These are phyloP conservation scores for Diaporthe caulivora DNA, from an alignment of 2,329 filamentous ascomycete species.

Conservation along the genomic window DNA sequence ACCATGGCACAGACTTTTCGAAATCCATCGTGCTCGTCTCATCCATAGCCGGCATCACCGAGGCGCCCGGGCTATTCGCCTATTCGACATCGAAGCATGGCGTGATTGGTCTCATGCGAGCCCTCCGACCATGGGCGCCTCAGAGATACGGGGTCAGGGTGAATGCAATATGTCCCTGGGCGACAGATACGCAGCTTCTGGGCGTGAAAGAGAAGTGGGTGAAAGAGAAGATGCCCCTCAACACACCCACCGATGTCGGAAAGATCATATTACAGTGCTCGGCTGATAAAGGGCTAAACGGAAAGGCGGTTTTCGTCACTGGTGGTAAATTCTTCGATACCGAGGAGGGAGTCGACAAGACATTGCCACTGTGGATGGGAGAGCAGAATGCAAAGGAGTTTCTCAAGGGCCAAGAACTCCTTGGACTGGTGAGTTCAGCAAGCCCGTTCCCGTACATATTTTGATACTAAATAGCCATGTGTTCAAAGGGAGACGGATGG, in stretches of 20 bases:
- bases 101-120: constrained; percentile 62
- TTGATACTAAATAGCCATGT: background rate
- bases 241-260: constrained; percentile 57
- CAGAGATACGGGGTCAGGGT: constrained; percentile 52
- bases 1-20: constrained; percentile 1
- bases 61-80: constrained; percentile 59
- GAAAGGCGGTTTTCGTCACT: constrained; percentile 44
- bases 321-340: constrained; percentile 46
- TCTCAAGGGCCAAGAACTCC: constrained; percentile 41
- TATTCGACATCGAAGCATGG: constrained; percentile 63
- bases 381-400: constrained; percentile 43
- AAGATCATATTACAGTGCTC: constrained; percentile 54
- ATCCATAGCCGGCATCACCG: constrained; percentile 61
- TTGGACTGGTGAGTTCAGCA: constrained; percentile 41
- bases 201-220: constrained; percentile 54
- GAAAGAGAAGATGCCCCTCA: constrained; percentile 53
- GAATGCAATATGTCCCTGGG: constrained; percentile 62
- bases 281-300: constrained; percentile 48
- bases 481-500: constrained; percentile 25
- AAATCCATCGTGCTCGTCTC: constrained; percentile 47
- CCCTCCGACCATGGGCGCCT: constrained; percentile 52
- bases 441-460: accelerated
- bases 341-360: constrained; percentile 44
- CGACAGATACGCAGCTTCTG: constrained; percentile 59
- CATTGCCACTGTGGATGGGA: constrained; percentile 46